Percentiles rank a stretch among this genome's conserved stretches.
phyloP scores from a whole-genome alignment of 1,284 basidiomycete species.

The Ceratobasidium sp. region DNA sequence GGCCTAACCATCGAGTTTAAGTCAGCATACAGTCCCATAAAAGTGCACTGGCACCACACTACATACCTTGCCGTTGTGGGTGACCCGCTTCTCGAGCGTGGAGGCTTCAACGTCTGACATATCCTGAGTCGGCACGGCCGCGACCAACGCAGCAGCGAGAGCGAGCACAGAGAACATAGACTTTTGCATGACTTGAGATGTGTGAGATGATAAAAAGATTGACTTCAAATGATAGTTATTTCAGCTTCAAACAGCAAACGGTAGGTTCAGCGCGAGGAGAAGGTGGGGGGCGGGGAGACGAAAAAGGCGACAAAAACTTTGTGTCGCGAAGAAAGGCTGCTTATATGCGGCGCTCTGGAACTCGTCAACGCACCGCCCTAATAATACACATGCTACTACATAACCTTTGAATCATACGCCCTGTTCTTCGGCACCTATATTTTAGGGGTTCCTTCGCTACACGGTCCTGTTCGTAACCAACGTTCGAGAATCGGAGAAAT shows the following conservation, averaged over 20 bases:
- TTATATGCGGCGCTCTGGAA: conserved; percentile 31
- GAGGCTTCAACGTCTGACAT: not conserved
- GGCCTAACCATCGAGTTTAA: conserved; percentile 1
- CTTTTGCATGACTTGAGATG: not conserved
- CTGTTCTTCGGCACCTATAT: not conserved
- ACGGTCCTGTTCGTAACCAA: conserved; percentile 2
- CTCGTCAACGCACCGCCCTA: conserved; percentile 3
- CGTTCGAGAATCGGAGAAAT: conserved; percentile 1
- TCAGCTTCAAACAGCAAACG: too few relatives aligned
- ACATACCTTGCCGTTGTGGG: conserved; percentile 23
- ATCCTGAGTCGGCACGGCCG: not conserved
- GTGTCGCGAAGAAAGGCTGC: not conserved
- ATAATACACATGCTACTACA: not conserved
- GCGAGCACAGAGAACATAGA: not conserved
- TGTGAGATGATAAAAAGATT: not conserved
- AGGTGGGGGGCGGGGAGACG: not conserved
- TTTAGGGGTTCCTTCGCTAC: not conserved
- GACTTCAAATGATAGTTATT: conserved; percentile 6
- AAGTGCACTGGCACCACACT: too few relatives aligned
- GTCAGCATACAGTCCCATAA: too few relatives aligned
- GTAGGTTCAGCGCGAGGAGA: too few relatives aligned
- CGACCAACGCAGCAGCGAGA: not conserved
- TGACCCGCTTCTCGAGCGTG: conserved; percentile 25
- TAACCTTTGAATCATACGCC: too few relatives aligned
- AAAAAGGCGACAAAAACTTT: not conserved